These are phyloP conservation scores for Streptanthus diversifolius DNA, from an alignment of 345 rosid genomes.

Conservation along the genomic window DNA sequence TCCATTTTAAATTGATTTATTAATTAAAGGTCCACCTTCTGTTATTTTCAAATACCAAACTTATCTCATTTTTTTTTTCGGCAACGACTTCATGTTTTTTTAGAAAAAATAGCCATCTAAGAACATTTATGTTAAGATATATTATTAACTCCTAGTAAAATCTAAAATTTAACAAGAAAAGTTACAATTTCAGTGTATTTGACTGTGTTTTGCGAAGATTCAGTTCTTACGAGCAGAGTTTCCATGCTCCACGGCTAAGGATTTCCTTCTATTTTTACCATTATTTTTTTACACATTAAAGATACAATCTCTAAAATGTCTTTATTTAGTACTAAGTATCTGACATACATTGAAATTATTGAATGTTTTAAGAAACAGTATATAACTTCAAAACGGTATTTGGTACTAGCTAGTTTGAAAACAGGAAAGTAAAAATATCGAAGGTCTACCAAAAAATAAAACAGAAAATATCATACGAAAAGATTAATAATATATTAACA, in stretches of 20 bases:
- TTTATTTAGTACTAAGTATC: no score
- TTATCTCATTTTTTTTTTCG: background rate
- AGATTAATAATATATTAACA: no score
- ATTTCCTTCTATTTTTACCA: background rate
- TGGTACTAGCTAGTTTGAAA: no score
- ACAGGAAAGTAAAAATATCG: no score
- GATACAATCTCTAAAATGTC: background rate
- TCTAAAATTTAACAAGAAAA: background rate
- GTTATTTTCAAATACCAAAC: conserved; percentile 20
- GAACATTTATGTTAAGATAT: no score
- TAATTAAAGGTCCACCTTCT: conserved; percentile 23
- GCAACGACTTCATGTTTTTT: background rate
- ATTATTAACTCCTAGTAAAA: background rate
- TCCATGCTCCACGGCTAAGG: background rate
- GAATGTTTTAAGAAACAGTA: no score
- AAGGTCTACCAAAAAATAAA: no score
- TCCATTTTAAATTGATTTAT: conserved; percentile 6
- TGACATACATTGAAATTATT: no score
- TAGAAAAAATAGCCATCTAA: background rate
- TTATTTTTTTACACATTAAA: background rate
- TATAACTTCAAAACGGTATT: no score
- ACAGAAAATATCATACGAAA: no score
- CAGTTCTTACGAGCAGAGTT: background rate
- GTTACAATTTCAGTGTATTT: background rate
- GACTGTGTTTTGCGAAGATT: no score